Evolutionary conservation across 208 protist genomes (phyloP).

Genomic region (Novymonas esmeraldas): DNA sequence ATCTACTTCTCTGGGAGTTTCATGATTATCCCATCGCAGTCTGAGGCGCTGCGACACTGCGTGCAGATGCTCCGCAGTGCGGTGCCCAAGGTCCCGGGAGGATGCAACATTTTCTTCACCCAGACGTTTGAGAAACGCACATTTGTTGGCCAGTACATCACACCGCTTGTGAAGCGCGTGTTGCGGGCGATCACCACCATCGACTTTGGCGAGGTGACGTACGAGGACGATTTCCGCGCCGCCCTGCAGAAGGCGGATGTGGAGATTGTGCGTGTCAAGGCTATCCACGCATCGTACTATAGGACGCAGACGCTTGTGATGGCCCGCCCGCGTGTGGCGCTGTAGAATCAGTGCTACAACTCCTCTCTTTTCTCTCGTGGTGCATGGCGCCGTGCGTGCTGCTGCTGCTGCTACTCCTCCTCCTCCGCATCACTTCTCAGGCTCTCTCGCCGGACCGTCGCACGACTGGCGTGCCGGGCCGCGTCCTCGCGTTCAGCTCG

Average conservation of each 20-base stretch:
- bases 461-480: too few relatives aligned
- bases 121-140: constrained; percentile 78
- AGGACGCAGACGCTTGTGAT: constrained; percentile 66
- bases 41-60: constrained; percentile 60
- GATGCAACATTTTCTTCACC: constrained; percentile 76
- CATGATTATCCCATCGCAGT: constrained; percentile 70
- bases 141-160: constrained; percentile 56
- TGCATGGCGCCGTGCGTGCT: too few relatives aligned
- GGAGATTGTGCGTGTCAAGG: constrained; percentile 49
- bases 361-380: too few relatives aligned
- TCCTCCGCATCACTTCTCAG: too few relatives aligned
- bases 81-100: constrained; percentile 38
- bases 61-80: constrained; percentile 67
- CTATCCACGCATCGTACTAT: constrained; percentile 51
- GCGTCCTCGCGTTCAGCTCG: too few relatives aligned
- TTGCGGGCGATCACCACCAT: constrained; percentile 69
- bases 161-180: constrained; percentile 58
- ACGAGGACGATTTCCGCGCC: constrained; percentile 68
- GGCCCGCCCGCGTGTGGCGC: constrained; percentile 43
- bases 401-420: too few relatives aligned
- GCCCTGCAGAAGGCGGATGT: constrained; percentile 54
- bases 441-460: too few relatives aligned
- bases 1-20: constrained; percentile 87
- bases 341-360: constrained; percentile 2
- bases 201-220: constrained; percentile 88